A percentile compares a stretch with the other conserved stretches of the same genome.
phyloP scores from a whole-genome alignment of 768 basidiomycete genomes.

The Russula dissimulans region DNA sequence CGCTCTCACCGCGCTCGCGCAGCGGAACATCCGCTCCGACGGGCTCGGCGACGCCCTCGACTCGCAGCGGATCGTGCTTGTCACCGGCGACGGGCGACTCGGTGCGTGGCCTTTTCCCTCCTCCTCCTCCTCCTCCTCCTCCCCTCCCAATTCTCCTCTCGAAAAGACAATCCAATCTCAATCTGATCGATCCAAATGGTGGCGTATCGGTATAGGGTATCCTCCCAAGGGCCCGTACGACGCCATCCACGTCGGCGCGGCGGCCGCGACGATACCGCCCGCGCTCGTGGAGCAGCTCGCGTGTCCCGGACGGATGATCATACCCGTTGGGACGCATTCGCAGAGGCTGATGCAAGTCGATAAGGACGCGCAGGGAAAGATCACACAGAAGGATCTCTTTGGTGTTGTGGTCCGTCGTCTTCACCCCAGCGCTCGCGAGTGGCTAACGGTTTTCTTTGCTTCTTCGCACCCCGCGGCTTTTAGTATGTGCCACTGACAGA shows the following conservation, averaged over 20 bases:
- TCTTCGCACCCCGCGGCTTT: neutral
- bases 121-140: too few relatives aligned
- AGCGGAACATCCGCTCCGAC: constrained; percentile 57
- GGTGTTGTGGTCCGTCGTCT: constrained; percentile 60
- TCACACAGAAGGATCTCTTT: constrained; percentile 61
- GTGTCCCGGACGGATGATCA: constrained; percentile 77
- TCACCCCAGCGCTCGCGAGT: neutral
- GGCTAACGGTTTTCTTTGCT: neutral
- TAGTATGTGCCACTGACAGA: constrained; percentile 71
- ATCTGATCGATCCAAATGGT: neutral
- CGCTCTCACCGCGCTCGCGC: constrained; percentile 63
- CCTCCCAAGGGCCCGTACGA: constrained; percentile 28
- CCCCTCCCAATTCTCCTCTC: too few relatives aligned
- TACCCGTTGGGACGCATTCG: constrained; percentile 68
- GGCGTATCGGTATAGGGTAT: constrained; percentile 11
- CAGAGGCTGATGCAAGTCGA: constrained; percentile 64
- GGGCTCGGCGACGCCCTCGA: constrained; percentile 49
- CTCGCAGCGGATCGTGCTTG: constrained; percentile 46
- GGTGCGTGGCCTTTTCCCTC: constrained; percentile 36
- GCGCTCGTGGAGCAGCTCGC: constrained; percentile 72
- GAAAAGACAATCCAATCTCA: too few relatives aligned
- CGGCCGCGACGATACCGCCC: constrained; percentile 64
- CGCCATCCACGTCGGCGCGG: constrained; percentile 92
- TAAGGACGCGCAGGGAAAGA: constrained; percentile 60
- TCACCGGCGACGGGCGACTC: constrained; percentile 72